These are phyloP conservation scores for Eucalyptus regnans DNA, from an alignment of 345 rosid genomes.

Conservation along the genomic window DNA sequence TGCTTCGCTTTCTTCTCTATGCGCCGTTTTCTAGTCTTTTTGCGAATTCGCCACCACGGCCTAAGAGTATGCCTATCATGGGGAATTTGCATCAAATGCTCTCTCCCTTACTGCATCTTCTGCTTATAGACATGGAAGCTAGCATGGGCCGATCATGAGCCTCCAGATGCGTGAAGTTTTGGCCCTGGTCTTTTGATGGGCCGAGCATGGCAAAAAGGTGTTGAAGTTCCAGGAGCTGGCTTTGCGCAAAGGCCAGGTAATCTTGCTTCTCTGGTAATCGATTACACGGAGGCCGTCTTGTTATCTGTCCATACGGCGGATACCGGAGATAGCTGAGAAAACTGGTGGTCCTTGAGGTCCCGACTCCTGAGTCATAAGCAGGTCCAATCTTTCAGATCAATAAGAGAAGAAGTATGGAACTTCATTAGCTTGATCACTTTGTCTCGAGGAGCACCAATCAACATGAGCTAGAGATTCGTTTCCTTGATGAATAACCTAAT, in stretches of 20 bases:
- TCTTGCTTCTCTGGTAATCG: background rate
- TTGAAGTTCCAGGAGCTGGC: conserved; percentile 3
- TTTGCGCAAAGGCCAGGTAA: conserved; percentile 8
- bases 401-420: background rate
- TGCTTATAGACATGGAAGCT: background rate
- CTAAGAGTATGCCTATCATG: background rate
- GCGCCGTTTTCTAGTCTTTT: background rate
- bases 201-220: conserved; percentile 1
- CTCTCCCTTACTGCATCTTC: conserved; percentile 1
- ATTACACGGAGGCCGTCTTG: conserved; percentile 1
- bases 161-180: conserved; percentile 8
- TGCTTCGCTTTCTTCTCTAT: background rate
- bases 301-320: background rate
- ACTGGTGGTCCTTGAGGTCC: background rate
- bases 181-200: background rate
- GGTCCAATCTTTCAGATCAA: background rate
- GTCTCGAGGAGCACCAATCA: background rate
- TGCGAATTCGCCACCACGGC: background rate
- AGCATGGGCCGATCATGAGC: conserved; percentile 8
- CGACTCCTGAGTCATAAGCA: background rate
- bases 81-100: conserved; percentile 11
- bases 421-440: background rate
- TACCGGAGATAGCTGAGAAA: background rate
- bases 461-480: background rate
- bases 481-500: background rate